Evolutionary conservation across 192 early-diverging fungal species (phyloP), one percentile per base, ranked within the genome.

Genomic region (Tieghemiomyces parasiticus): DNA sequence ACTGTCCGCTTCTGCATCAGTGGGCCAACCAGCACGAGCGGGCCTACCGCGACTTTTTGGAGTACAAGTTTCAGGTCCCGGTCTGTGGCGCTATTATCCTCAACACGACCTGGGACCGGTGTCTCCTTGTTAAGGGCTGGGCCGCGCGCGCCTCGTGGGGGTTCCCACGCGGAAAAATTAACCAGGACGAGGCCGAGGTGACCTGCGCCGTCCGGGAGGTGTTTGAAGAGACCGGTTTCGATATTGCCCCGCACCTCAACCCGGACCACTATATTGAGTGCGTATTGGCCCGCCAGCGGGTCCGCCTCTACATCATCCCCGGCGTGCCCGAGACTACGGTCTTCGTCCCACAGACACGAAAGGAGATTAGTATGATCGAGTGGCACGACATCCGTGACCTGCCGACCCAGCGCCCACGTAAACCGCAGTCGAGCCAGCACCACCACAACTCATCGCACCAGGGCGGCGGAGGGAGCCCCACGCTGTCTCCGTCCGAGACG

Each of bases 161-260:
- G n/a, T 99, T 97, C 63, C 94, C 95, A 29, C 93, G 92, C 32
- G 95, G 95, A 24, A 99, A 99, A 63, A 99, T 99, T 71, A 99
- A 99, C 70, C 86, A 97, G 71, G 91, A 88, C 65, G 95, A 99
- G 69, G 80, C 80, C 20, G 85, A 93, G 65, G 74, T 78, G 48
- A 73, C 72, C 16, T 99, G 95, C 67, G 93, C 94, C 14, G 79
- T 88, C 61, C 82, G 95, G 55, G 95, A 99, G 73, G 91, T 93
- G 9, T 77, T 84, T 44, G 95, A 98, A 69, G 93, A 98, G 62
- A 94, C 89, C 3, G 95, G 95, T 20, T 98, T 89, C 67, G 91
- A 98, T 60, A 82, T 89, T 20, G 60, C 81, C 29, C 78, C 79
- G 38, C 74, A 70, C 56, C 66, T 88, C 55, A 72, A 76, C n/a